Evolutionary conservation across 1,139 yeast genomes (phyloP).

Genomic region (Tardiomyces depauwii): DNA sequence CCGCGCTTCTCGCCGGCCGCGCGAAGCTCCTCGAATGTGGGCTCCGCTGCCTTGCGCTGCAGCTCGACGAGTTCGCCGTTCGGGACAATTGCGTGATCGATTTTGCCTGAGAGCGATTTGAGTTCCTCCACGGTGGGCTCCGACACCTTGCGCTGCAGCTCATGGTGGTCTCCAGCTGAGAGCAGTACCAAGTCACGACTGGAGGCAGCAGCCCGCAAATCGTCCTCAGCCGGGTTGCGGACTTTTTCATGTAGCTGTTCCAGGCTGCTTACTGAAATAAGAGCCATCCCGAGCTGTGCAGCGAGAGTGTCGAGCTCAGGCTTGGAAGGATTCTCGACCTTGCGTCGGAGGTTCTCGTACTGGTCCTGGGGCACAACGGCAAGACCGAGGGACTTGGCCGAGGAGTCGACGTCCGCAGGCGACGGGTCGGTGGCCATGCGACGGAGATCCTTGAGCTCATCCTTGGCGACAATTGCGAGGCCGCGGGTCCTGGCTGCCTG

Average conservation of each 20-base stretch:
- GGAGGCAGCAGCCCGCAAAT: slow-evolving; percentile 4
- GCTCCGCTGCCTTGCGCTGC: slow-evolving; percentile 5
- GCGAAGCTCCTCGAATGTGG: slow-evolving; percentile 5
- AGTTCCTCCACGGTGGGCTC: slow-evolving; percentile 18
- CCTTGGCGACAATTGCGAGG: slow-evolving; percentile 16
- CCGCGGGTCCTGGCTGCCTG: not conserved
- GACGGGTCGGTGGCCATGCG: not conserved
- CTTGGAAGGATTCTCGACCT: slow-evolving; percentile 1
- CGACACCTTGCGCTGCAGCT: slow-evolving; percentile 16
- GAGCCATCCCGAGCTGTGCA: not conserved
- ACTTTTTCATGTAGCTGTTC: slow-evolving; percentile 1
- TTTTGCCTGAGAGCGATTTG: slow-evolving; percentile 7
- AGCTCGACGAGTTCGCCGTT: slow-evolving; percentile 2
- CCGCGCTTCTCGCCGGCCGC: slow-evolving; percentile 11
- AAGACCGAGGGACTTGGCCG: slow-evolving; percentile 1
- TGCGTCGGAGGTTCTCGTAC: not conserved
- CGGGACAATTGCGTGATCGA: slow-evolving; percentile 8
- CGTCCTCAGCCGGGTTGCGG: slow-evolving; percentile 4
- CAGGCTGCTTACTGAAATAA: not conserved
- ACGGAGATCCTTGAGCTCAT: slow-evolving; percentile 9
- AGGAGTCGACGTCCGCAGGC: not conserved
- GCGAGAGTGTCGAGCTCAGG: slow-evolving; percentile 1
- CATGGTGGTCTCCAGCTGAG: slow-evolving; percentile 13
- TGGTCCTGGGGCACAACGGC: not conserved
- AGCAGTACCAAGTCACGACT: slow-evolving; percentile 12